phyloP scores from a whole-genome alignment of 2,329 filamentous ascomycete species.

The Scleromitrula shiraiana region DNA sequence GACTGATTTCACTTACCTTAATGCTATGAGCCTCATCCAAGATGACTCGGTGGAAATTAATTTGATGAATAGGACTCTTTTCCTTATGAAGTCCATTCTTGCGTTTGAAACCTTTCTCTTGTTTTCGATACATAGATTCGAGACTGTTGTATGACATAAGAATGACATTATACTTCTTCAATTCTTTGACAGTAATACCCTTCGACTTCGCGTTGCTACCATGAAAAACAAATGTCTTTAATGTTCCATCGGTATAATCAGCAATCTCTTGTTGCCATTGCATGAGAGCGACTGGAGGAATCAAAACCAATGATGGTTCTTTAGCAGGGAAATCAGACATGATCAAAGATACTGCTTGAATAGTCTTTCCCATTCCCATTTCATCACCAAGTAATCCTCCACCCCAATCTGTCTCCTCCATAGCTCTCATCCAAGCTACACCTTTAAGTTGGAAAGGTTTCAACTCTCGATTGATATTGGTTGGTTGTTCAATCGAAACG shows the following conservation, averaged over 20 bases:
- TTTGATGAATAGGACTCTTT: slow-evolving; percentile 69
- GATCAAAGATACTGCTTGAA: slow-evolving; percentile 93
- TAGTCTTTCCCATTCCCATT: slow-evolving; percentile 98
- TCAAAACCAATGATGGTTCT: slow-evolving; percentile 75
- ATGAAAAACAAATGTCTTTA: slow-evolving; percentile 88
- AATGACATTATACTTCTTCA: slow-evolving; percentile 83
- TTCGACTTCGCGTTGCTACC: slow-evolving; percentile 80
- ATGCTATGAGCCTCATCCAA: slow-evolving; percentile 95
- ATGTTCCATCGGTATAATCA: slow-evolving; percentile 73
- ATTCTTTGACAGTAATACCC: slow-evolving; percentile 61
- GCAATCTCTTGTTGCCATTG: slow-evolving; percentile 84
- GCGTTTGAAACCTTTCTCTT: slow-evolving; percentile 81
- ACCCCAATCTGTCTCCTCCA: slow-evolving; percentile 78
- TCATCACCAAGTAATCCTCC: slow-evolving; percentile 92
- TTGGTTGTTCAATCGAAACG: slow-evolving; percentile 61
- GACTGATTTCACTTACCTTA: slow-evolving; percentile 60
- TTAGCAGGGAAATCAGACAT: slow-evolving; percentile 94
- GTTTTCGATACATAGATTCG: slow-evolving; percentile 86
- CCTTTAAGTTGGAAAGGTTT: slow-evolving; percentile 94
- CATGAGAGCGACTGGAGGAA: slow-evolving; percentile 90
- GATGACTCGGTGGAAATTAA: slow-evolving; percentile 83
- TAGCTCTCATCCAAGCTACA: slow-evolving; percentile 85
- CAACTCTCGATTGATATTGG: slow-evolving; percentile 69
- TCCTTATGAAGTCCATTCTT: slow-evolving; percentile 76
- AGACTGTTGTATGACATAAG: slow-evolving; percentile 94